phyloP scores from a whole-genome alignment of 192 early-diverging fungal species.

The Phlyctochytrium arcticum region DNA sequence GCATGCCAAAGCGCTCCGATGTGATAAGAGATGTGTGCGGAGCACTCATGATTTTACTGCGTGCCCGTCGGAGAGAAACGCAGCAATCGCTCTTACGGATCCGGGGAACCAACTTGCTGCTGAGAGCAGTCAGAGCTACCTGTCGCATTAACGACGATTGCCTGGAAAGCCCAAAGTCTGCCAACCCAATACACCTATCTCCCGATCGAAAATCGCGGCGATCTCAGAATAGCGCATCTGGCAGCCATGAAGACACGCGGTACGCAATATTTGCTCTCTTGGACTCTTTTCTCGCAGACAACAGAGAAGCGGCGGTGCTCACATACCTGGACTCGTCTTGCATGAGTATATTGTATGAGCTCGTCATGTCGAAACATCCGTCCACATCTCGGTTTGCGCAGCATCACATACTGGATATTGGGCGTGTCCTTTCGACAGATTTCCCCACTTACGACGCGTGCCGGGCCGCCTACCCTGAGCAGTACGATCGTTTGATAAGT shows the following conservation, averaged over 20 bases:
- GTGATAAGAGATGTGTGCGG: neutral
- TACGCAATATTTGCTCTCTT: slow-evolving; percentile 7
- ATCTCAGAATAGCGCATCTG: too few species aligned
- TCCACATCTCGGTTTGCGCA: slow-evolving; percentile 7
- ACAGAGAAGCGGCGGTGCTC: neutral
- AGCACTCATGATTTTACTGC: neutral
- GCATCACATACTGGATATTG: slow-evolving; percentile 2
- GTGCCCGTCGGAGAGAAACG: neutral
- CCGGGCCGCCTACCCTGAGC: too few species aligned
- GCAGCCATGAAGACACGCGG: too few species aligned
- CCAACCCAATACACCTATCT: too few species aligned
- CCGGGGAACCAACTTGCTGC: too few species aligned
- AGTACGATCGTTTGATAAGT: too few species aligned
- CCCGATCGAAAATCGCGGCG: too few species aligned
- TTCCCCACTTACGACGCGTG: slow-evolving; percentile 17
- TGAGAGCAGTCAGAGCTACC: too few species aligned
- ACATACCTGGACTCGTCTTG: neutral
- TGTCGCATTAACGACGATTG: too few species aligned
- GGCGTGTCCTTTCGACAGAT: neutral
- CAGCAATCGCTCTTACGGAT: too few species aligned
- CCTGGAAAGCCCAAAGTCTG: too few species aligned
- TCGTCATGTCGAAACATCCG: neutral
- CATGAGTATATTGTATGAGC: neutral
- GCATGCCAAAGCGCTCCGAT: neutral
- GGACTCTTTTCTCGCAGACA: neutral